Evolutionary conservation across 2,329 filamentous ascomycete genomes (phyloP).

Genomic region (Alternaria burnsii): DNA sequence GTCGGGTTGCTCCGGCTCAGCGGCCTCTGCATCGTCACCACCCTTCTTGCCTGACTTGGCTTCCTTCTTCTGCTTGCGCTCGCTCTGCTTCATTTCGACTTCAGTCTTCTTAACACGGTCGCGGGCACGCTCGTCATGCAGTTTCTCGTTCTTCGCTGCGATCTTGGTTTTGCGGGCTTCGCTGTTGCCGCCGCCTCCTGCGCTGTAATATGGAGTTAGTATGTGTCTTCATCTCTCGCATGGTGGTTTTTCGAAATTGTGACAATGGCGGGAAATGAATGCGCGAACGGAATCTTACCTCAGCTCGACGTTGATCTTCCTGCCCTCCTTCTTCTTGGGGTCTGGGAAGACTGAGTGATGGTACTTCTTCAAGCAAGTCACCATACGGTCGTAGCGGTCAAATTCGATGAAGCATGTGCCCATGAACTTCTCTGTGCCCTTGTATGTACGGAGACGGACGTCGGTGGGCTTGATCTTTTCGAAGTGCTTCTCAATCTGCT

Average conservation of each 20-base stretch:
- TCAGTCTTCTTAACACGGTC: slow-evolving; percentile 58
- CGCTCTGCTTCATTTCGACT: slow-evolving; percentile 51
- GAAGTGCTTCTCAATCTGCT: slow-evolving; percentile 78
- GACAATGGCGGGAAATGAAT: not conserved
- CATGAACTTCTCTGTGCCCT: slow-evolving; percentile 49
- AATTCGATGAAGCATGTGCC: slow-evolving; percentile 77
- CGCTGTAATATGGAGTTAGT: slow-evolving; percentile 58
- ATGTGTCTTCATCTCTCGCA: not conserved
- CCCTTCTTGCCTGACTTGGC: slow-evolving; percentile 31
- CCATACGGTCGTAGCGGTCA: slow-evolving; percentile 84
- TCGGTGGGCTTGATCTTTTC: slow-evolving; percentile 73
- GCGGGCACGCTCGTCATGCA: slow-evolving; percentile 72
- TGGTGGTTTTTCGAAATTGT: not conserved
- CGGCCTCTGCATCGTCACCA: slow-evolving; percentile 13
- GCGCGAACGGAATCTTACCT: slow-evolving; percentile 62
- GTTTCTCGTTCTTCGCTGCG: slow-evolving; percentile 82
- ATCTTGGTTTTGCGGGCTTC: slow-evolving; percentile 78
- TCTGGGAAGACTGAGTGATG: slow-evolving; percentile 82
- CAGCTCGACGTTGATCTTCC: slow-evolving; percentile 91
- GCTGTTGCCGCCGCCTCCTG: slow-evolving; percentile 85
- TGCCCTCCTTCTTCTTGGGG: slow-evolving; percentile 62
- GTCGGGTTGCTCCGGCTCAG: slow-evolving; percentile 24
- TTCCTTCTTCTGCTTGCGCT: slow-evolving; percentile 53
- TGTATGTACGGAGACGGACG: slow-evolving; percentile 64
- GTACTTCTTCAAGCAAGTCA: slow-evolving; percentile 88